phyloP scores from a whole-genome alignment of 2,329 filamentous ascomycete genomes.

The Coleophoma eucalyptorum region DNA sequence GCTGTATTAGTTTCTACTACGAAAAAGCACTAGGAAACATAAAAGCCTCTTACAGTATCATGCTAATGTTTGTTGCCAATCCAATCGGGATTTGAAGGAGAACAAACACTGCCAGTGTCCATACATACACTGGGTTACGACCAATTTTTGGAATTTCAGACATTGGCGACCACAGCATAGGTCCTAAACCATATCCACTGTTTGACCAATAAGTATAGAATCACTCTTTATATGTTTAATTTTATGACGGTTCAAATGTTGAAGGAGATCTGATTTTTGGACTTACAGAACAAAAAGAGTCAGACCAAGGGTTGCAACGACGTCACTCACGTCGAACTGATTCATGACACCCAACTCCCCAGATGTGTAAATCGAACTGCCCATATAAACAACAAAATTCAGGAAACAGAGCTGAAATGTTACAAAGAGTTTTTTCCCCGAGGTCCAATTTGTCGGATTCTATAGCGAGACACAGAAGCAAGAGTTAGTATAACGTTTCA shows the following conservation, averaged over 20 bases:
- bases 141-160: conserved; percentile 55
- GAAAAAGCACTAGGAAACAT: too few relatives aligned
- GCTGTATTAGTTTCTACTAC: too few relatives aligned
- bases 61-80: conserved; percentile 44
- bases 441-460: conserved; percentile 1
- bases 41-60: conserved; percentile 33
- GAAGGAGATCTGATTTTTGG: background rate
- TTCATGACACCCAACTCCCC: conserved; percentile 34
- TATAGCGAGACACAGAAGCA: too few relatives aligned
- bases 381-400: background rate
- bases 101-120: conserved; percentile 43
- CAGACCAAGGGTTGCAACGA: conserved; percentile 42
- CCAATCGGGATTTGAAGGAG: conserved; percentile 43
- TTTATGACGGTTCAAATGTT: conserved; percentile 41
- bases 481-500: too few relatives aligned
- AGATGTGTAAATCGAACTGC: conserved; percentile 44
- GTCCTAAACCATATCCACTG: conserved; percentile 33
- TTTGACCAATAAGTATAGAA: conserved; percentile 31
- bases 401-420: conserved; percentile 20
- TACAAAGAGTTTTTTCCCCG: conserved; percentile 7
- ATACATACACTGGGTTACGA: conserved; percentile 52
- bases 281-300: conserved; percentile 37
- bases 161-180: conserved; percentile 33
- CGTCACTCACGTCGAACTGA: conserved; percentile 37
- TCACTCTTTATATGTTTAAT: conserved; percentile 31